Conservation (phyloP, 345 rosid species). For the Hirschfeldia incana region DNA sequence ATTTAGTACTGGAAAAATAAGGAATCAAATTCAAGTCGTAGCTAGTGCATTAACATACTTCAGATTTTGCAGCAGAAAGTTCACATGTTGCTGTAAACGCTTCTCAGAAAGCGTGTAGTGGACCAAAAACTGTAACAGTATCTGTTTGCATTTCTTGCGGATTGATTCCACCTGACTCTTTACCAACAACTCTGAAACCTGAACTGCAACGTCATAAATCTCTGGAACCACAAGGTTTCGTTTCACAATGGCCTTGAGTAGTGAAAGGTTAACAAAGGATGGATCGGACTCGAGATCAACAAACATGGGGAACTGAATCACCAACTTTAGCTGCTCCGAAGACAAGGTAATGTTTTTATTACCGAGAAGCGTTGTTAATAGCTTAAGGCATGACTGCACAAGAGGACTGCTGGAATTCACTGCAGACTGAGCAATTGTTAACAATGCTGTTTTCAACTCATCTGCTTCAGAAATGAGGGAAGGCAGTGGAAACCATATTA, state of each 20-base stretch:
- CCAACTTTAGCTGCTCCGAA: constrained; percentile 61
- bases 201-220: constrained; percentile 72
- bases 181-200: constrained; percentile 77
- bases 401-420: constrained; percentile 57
- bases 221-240: constrained; percentile 81
- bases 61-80: constrained; percentile 63
- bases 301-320: constrained; percentile 82
- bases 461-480: constrained; percentile 74
- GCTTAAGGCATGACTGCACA: constrained; percentile 75
- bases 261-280: constrained; percentile 65
- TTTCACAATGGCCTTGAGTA: constrained; percentile 73
- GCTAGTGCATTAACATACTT: constrained; percentile 49
- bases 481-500: constrained; percentile 76
- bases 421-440: constrained; percentile 68
- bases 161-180: constrained; percentile 70
- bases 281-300: constrained; percentile 76
- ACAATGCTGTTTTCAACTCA: constrained; percentile 63
- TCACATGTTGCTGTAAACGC: constrained; percentile 64
- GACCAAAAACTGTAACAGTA: constrained; percentile 70
- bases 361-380: constrained; percentile 72
- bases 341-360: constrained; percentile 64
- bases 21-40: constrained; percentile 1
- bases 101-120: constrained; percentile 67
- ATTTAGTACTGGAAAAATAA: constrained; percentile 5
- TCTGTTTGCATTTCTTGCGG: constrained; percentile 76